Evolutionary conservation across 1,284 basidiomycete species (phyloP), one percentile per base, ranked within the genome.

Genomic region (Leccinum cinnamomeum): DNA sequence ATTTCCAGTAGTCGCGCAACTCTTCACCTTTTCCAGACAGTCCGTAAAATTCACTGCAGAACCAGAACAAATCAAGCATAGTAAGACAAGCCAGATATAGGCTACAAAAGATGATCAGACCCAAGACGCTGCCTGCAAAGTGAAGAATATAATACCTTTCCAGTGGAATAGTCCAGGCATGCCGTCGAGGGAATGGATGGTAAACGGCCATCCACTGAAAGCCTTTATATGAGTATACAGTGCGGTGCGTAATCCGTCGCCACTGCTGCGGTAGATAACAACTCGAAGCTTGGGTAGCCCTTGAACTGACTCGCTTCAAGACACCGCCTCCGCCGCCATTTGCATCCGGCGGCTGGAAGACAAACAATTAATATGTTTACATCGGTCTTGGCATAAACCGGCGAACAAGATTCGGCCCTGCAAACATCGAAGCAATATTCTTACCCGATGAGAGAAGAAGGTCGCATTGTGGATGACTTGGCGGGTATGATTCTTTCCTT

Each of bases 61-160:
- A 1, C 5, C 16, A 3, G 56, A 60, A 18, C 1, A 2, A 14
- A n/a, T 28, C 3, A 58, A 53, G 18, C 16, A 67, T 7, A 64
- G 37, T 2, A 57, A 37, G 33, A 53, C 7, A 16, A 69, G 14
- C 6, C 60, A 53, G 14, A 59, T 3, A 28, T 8, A 23, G 16
- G n/a, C 70, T 72, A 37, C 1, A 5, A 44, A 28, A 37, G 2
- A 4, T 37, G 10, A 23, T 48, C 46, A 48, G 46, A 20, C 16
- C 37, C 6, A 37, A n/a, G 18, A 20, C 18, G 46, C 64, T 25
- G 70, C 57, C 23, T 25, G 11, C 3, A n/a, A 8, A 20, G 7
- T 12, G 3, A 5, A 18, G 16, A 6, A 11, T 7, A 7, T 54
- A 69, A 7, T 54, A 69, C 69, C 56, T 69, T 41, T 69, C 48